A percentile compares a stretch with the other conserved stretches of the same genome.
phyloP scores from a whole-genome alignment of 2,329 filamentous ascomycete species.

The Botrytis pseudocinerea region DNA sequence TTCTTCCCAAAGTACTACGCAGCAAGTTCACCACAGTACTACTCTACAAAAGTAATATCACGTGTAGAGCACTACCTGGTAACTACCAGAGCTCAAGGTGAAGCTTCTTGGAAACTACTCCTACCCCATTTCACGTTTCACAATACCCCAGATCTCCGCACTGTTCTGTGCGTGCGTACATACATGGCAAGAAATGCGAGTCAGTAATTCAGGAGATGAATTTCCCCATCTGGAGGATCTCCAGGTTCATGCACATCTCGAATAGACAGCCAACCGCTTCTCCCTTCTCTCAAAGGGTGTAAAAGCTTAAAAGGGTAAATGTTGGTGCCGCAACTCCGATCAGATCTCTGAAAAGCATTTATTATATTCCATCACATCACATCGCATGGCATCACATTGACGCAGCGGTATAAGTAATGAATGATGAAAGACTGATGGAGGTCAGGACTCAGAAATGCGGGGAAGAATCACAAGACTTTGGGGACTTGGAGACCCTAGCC shows the following conservation, averaged over 20 bases:
- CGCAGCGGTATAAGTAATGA: not conserved
- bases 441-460: slow-evolving; percentile 1
- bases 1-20: not conserved
- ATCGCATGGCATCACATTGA: not conserved
- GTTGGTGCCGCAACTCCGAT: not conserved
- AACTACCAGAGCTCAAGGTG: not conserved
- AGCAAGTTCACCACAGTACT: not conserved
- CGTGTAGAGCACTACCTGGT: not conserved
- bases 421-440: not conserved
- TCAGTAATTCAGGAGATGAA: slow-evolving; percentile 15
- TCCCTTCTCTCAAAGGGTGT: not conserved
- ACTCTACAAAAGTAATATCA: not conserved
- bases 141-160: slow-evolving; percentile 6
- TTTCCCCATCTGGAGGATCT: slow-evolving; percentile 1
- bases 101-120: not conserved
- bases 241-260: not conserved
- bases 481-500: not conserved
- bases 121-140: not conserved
- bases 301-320: not conserved
- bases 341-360: slow-evolving; percentile 5
- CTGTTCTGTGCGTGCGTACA: not conserved
- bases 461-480: slow-evolving; percentile 11
- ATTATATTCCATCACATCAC: slow-evolving; percentile 4
- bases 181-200: not conserved
- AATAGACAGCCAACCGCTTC: not conserved